These are phyloP conservation scores for Geum urbanum DNA, from an alignment of 306 rosid genomes.

Conservation along the genomic window DNA sequence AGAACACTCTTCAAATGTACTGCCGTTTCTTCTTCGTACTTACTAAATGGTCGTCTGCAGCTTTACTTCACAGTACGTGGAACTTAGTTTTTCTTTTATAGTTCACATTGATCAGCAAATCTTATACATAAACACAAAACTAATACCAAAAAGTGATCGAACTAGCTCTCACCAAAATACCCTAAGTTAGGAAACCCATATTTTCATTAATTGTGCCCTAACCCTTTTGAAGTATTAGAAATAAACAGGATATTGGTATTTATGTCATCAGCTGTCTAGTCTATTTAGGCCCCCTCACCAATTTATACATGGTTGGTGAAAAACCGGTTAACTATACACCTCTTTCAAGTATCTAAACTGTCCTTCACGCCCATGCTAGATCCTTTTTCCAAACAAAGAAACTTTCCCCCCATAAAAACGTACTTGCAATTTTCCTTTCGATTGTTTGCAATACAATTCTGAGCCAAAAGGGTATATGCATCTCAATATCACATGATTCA, in stretches of 20 bases:
- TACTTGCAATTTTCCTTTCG: neutral
- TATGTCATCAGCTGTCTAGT: constrained; percentile 26
- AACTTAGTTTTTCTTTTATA: neutral
- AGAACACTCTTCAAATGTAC: neutral
- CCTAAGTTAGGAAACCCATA: constrained; percentile 9
- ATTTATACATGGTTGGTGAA: constrained; percentile 31
- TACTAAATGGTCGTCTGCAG: too few relatives aligned
- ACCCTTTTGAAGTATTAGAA: constrained; percentile 14
- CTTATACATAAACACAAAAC: neutral
- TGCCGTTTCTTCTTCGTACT: neutral
- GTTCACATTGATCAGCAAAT: neutral
- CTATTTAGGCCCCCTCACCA: constrained; percentile 29
- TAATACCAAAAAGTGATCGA: neutral
- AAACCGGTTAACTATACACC: neutral
- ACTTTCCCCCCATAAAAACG: constrained; percentile 1
- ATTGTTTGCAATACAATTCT: neutral
- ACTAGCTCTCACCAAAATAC: constrained; percentile 11
- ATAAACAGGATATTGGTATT: constrained; percentile 24
- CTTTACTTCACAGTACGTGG: neutral
- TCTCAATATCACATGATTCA: constrained; percentile 5
- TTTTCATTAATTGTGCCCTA: constrained; percentile 15
- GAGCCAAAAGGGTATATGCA: neutral
- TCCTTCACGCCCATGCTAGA: constrained; percentile 15
- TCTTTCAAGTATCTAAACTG: neutral
- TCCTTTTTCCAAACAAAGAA: constrained; percentile 23